Percentiles rank a stretch among this genome's conserved stretches.
phyloP scores from a whole-genome alignment of 345 rosid genomes.

The Brassica carinata region DNA sequence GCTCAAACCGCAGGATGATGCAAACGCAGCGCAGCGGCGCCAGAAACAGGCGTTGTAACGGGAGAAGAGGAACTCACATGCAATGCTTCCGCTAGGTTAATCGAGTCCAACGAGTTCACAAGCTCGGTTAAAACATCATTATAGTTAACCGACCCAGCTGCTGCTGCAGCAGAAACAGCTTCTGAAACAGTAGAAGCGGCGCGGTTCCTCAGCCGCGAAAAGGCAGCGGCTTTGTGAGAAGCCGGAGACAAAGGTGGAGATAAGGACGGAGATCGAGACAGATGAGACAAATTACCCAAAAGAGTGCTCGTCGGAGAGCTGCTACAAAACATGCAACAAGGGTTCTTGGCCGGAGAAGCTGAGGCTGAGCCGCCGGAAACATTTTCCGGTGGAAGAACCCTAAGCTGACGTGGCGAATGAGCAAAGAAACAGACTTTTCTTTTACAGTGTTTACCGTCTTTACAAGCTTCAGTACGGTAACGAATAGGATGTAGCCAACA shows the following conservation, averaged over 20 bases:
- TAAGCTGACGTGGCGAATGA: slow-evolving; percentile 69
- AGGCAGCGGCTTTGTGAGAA: slow-evolving; percentile 33
- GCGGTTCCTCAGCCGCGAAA: slow-evolving; percentile 43
- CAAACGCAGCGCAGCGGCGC: slow-evolving; percentile 35
- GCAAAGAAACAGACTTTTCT: slow-evolving; percentile 79
- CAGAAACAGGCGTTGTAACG: slow-evolving; percentile 29
- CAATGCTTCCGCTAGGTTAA: slow-evolving; percentile 35
- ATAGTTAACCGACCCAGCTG: slow-evolving; percentile 42
- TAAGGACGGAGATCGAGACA: slow-evolving; percentile 52
- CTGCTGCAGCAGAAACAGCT: slow-evolving; percentile 25
- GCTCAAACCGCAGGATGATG: slow-evolving; percentile 31
- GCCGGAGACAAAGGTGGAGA: slow-evolving; percentile 84
- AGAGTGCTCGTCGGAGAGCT: slow-evolving; percentile 84
- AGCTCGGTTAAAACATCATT: slow-evolving; percentile 62
- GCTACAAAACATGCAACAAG: slow-evolving; percentile 63
- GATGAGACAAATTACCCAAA: slow-evolving; percentile 52
- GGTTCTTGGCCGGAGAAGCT: background rate
- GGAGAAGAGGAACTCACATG: slow-evolving; percentile 33
- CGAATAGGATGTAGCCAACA: slow-evolving; percentile 82
- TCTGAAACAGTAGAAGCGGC: slow-evolving; percentile 31
- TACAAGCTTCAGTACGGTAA: slow-evolving; percentile 77
- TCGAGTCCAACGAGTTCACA: slow-evolving; percentile 53
- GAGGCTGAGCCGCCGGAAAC: slow-evolving; percentile 17
- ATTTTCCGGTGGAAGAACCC: slow-evolving; percentile 47
- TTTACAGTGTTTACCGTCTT: slow-evolving; percentile 71